Conservation (phyloP, 371 early-diverging fungal genomes). For the Nematocida homosporus region DNA sequence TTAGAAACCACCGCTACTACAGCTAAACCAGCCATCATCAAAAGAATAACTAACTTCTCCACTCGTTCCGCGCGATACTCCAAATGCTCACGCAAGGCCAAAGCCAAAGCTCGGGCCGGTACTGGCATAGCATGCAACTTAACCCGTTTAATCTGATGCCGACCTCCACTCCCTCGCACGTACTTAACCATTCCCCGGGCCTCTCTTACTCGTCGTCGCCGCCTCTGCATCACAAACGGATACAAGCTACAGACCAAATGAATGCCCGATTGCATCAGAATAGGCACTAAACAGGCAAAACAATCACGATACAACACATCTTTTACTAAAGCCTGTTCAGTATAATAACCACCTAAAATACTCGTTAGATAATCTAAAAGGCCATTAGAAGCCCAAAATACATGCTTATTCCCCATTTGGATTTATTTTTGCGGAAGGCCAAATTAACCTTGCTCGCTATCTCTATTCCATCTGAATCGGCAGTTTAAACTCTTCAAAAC, state of each 20-base stretch:
- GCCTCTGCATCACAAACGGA: background rate
- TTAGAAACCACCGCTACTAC: constrained; percentile 13
- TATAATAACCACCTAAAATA: constrained; percentile 19
- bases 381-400: background rate
- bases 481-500: background rate
- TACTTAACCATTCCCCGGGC: too few relatives aligned
- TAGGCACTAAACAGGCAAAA: background rate
- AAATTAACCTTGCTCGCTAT: too few relatives aligned
- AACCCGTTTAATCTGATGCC: too few relatives aligned
- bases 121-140: too few relatives aligned
- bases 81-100: too few relatives aligned
- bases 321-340: constrained; percentile 16
- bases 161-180: too few relatives aligned
- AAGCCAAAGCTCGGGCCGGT: too few relatives aligned
- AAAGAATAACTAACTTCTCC: constrained; percentile 13
- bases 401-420: too few relatives aligned
- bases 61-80: background rate
- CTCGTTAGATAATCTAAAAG: constrained; percentile 8
- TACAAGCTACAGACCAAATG: constrained; percentile 3
- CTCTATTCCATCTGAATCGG: too few relatives aligned
- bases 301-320: background rate
- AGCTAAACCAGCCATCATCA: constrained; percentile 4
- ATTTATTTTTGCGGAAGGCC: too few relatives aligned
- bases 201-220: too few relatives aligned
- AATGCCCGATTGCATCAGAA: constrained; percentile 10